These are phyloP conservation scores for Tetrahymena malaccensis DNA, from an alignment of 73 alveolate genomes.

Conservation along the genomic window DNA sequence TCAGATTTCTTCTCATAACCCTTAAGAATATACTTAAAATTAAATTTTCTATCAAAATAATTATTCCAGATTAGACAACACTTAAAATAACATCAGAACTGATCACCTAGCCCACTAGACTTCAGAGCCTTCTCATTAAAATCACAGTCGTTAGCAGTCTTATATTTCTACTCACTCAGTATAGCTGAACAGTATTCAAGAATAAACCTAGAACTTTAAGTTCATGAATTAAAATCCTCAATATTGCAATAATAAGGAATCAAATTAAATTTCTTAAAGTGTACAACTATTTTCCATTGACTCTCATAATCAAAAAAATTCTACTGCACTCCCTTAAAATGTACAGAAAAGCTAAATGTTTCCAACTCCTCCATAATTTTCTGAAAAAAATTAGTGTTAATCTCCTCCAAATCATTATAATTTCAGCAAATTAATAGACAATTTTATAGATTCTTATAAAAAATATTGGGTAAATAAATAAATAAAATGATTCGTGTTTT, in stretches of 20 bases:
- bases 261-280: background rate
- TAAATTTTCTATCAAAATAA: background rate
- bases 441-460: background rate
- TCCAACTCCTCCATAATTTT: background rate
- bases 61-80: background rate
- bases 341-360: background rate
- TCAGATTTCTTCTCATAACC: background rate
- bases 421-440: background rate
- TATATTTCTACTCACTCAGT: background rate
- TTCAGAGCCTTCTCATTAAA: background rate
- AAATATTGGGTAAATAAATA: background rate
- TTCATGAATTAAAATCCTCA: background rate
- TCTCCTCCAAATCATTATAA: background rate
- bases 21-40: background rate
- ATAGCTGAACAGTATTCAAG: background rate
- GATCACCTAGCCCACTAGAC: background rate
- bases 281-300: background rate
- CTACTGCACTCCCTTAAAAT: background rate
- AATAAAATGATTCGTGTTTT: too few species aligned
- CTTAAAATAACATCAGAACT: background rate
- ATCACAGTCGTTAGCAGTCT: background rate
- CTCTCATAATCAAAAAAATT: background rate
- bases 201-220: background rate
- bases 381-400: background rate
- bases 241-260: background rate